These are phyloP conservation scores for Gryganskiella cystojenkinii DNA, from an alignment of 192 early-diverging fungal genomes.

Conservation along the genomic window DNA sequence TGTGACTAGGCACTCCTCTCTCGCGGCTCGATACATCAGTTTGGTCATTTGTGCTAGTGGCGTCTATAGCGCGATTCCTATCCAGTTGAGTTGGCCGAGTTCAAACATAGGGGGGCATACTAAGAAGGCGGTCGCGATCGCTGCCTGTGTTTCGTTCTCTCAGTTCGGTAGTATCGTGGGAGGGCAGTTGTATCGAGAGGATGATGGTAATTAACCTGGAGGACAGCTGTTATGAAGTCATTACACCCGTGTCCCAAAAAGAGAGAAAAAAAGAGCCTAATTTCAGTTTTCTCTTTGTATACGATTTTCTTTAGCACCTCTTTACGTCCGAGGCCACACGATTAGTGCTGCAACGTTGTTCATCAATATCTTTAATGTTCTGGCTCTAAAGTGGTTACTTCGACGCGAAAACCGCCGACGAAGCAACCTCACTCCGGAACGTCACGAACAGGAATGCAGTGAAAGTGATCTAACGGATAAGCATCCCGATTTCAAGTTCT, in stretches of 20 bases:
- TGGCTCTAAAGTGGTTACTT: neutral
- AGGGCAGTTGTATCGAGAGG: conserved; percentile 72
- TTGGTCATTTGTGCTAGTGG: neutral
- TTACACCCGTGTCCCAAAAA: no score
- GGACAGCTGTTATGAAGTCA: no score
- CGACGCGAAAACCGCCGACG: neutral
- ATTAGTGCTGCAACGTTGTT: neutral
- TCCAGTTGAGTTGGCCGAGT: conserved; percentile 62
- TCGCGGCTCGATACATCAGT: conserved; percentile 15
- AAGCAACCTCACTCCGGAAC: neutral
- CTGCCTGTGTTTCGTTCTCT: conserved; percentile 66
- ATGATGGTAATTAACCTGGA: conserved; percentile 59
- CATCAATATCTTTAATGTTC: neutral
- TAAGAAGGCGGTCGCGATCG: conserved; percentile 68
- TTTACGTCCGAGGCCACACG: conserved; percentile 3
- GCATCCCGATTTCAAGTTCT: conserved; percentile 4
- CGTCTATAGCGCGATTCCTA: conserved; percentile 40
- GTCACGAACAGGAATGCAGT: neutral
- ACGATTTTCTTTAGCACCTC: neutral
- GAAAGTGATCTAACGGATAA: neutral
- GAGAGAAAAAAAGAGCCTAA: no score
- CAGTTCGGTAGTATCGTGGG: conserved; percentile 74
- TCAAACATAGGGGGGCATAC: conserved; percentile 70
- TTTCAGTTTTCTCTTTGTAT: neutral
- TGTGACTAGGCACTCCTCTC: conserved; percentile 17